A percentile compares a stretch with the other conserved stretches of the same genome.
Evolutionary conservation across 768 basidiomycete species (phyloP).

Genomic region (Phaeotremella fagi): DNA sequence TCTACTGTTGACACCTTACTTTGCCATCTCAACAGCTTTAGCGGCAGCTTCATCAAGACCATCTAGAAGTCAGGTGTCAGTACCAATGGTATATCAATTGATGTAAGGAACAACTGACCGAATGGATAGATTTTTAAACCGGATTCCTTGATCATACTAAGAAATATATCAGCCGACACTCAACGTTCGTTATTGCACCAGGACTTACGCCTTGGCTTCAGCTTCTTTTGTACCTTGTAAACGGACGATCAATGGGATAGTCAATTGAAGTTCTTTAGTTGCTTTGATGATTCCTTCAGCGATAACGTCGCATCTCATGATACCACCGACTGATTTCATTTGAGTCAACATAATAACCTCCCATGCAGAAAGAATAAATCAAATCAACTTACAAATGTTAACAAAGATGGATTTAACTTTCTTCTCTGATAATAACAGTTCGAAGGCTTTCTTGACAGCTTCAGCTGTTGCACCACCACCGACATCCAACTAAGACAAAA

Average conservation of each 20-base stretch:
- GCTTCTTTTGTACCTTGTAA: conserved; percentile 95
- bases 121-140: conserved; percentile 90
- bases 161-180: conserved; percentile 2
- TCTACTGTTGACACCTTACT: conserved; percentile 8
- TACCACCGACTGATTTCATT: conserved; percentile 58
- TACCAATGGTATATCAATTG: background rate
- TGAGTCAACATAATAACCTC: background rate
- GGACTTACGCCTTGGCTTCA: conserved; percentile 85
- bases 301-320: conserved; percentile 88
- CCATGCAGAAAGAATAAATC: background rate
- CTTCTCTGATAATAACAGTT: conserved; percentile 81
- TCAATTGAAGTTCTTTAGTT: conserved; percentile 79
- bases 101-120: conserved; percentile 29
- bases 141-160: conserved; percentile 85
- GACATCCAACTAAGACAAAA: conserved; percentile 63
- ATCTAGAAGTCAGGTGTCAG: conserved; percentile 58
- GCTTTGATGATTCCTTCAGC: conserved; percentile 88
- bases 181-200: conserved; percentile 9
- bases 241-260: conserved; percentile 84
- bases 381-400: conserved; percentile 55
- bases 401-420: conserved; percentile 98
- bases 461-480: conserved; percentile 98
- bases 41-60: conserved; percentile 82
- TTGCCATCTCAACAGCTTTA: conserved; percentile 50
- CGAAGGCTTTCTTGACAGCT: conserved; percentile 98